Percentiles rank a stretch among this genome's conserved stretches.
Conservation (phyloP, 805 yeast genomes). For the Jamesozyma rosinii region DNA sequence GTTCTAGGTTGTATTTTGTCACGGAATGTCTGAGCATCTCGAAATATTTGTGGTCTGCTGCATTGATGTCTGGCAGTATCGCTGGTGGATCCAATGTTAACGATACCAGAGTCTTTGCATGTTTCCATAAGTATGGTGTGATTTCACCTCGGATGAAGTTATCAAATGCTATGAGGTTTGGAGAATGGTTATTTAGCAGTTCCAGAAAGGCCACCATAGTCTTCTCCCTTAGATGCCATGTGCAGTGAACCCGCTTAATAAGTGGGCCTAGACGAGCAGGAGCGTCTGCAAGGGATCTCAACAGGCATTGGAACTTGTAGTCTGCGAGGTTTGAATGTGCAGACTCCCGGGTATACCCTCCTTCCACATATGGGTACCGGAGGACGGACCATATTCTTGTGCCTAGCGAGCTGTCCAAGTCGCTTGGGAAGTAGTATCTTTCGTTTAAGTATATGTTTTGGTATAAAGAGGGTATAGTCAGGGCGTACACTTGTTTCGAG, state of each 20-base stretch:
- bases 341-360: constrained; percentile 2
- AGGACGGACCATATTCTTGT: constrained; percentile 24
- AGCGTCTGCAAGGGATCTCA: constrained; percentile 15
- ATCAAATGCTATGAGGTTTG: constrained; percentile 18
- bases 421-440: constrained; percentile 19
- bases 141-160: constrained; percentile 18
- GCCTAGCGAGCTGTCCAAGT: constrained; percentile 19
- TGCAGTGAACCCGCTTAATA: constrained; percentile 21
- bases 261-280: constrained; percentile 15
- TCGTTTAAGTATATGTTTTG: constrained; percentile 21
- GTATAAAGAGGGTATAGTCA: constrained; percentile 17
- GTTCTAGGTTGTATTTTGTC: constrained; percentile 13
- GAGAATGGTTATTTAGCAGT: constrained; percentile 11
- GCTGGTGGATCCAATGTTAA: constrained; percentile 23
- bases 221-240: constrained; percentile 24
- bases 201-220: constrained; percentile 13
- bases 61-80: constrained; percentile 14
- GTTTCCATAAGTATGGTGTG: constrained; percentile 7
- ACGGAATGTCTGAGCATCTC: constrained; percentile 7
- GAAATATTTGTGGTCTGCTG: constrained; percentile 12
- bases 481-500: constrained; percentile 10
- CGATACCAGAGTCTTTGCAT: constrained; percentile 12
- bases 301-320: constrained; percentile 14
- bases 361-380: constrained; percentile 7
- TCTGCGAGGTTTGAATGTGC: constrained; percentile 4